phyloP scores from a whole-genome alignment of 1,284 basidiomycete genomes.

The Ganoderma sinense region DNA sequence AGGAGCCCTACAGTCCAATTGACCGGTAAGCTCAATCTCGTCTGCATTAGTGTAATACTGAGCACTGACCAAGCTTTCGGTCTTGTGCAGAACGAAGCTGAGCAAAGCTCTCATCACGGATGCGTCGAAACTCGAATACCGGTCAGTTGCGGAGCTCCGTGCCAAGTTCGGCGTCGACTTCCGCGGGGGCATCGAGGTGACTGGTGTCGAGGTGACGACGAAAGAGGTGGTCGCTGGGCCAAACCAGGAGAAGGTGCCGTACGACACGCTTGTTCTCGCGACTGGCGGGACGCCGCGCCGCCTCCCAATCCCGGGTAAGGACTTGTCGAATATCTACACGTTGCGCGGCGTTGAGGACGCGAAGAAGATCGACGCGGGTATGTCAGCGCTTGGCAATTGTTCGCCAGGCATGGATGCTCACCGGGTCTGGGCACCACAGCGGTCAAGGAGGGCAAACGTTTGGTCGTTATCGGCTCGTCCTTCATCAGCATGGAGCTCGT shows the following conservation, averaged over 20 bases:
- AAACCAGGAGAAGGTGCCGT: constrained; percentile 66
- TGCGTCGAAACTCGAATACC: constrained; percentile 79
- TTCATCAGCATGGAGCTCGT: constrained; percentile 97
- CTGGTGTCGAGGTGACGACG: constrained; percentile 66
- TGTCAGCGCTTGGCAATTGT: constrained; percentile 18
- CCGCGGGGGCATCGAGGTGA: constrained; percentile 75
- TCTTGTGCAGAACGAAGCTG: constrained; percentile 75
- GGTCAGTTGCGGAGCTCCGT: constrained; percentile 76
- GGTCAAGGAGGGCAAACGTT: constrained; percentile 70
- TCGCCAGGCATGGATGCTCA: constrained; percentile 9
- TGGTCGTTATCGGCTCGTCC: constrained; percentile 89
- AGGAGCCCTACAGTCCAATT: constrained; percentile 86
- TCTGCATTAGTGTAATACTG: background rate
- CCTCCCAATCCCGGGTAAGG: constrained; percentile 81
- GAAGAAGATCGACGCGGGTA: constrained; percentile 79
- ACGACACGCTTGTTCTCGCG: constrained; percentile 80
- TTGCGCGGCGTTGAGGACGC: constrained; percentile 80
- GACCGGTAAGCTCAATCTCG: constrained; percentile 64
- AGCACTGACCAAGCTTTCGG: background rate
- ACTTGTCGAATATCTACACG: constrained; percentile 83
- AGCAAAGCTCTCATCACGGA: constrained; percentile 90
- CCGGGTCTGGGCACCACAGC: constrained; percentile 20
- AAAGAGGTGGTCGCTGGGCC: constrained; percentile 69
- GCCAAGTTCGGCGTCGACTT: constrained; percentile 85
- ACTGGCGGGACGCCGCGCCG: constrained; percentile 73